Evolutionary conservation across 169 alveolate species (phyloP), one percentile per base, ranked within the genome.

Genomic region (Ichthyophthirius multifiliis): DNA sequence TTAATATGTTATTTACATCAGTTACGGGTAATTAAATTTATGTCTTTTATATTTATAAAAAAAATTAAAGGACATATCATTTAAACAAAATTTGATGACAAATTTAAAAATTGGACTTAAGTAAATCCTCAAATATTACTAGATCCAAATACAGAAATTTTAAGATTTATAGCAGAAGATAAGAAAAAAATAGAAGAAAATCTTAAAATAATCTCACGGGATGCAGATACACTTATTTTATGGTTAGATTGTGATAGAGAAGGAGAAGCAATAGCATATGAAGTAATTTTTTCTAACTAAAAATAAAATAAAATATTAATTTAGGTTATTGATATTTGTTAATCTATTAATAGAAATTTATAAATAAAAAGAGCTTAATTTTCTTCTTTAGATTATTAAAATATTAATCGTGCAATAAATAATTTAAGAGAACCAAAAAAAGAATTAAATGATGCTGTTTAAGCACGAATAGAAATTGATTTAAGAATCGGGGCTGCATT

Each of bases 221-320:
- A 74, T 3, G 86, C 79, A 16, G 90, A 85, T 79, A 83, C 75
- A 13, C 87, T 95, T 23, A 90, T 96, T 27, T 83, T 97, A 45
- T 97, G 99, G 99, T 89, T 97, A 12, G 99, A 97, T 90, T 97
- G 99, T 71, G 99, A 97, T 88, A 86, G 99, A 73, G 99, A 97
- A 87, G 99, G 99, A 32, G 99, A 97, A 83, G 96, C 94, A 79
- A 97, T 97, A 34, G 98, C 98, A 43, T 96, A 92, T 75, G 99
- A 97, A 92, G 99, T 97, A n/a, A 65, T 27, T 10, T 27, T 1
- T 5, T 15, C 4, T 27, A 0, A 4, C 12, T 10, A 1, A 27
- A 20, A 55, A 55, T 2, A 10, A 18, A 27, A 1, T 18, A 16
- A 12, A n/a, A 45, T 45, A n/a, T 15, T 27, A 23, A 12, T 1